phyloP scores from a whole-genome alignment of 768 basidiomycete genomes.

The Auricularia sp. region DNA sequence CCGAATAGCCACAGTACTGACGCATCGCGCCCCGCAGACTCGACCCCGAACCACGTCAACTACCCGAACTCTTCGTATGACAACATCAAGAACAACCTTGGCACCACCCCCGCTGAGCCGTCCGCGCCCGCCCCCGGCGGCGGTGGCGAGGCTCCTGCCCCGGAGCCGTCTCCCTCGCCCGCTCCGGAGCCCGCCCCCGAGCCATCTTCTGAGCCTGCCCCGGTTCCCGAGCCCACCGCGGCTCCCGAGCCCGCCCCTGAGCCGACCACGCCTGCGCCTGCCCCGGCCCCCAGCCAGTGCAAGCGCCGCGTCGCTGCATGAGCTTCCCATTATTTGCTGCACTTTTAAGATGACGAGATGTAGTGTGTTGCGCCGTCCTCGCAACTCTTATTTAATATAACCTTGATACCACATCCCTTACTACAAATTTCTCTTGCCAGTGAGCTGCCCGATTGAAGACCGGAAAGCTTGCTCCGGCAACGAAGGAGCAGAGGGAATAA shows the following conservation, averaged over 20 bases:
- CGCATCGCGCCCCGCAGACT: not conserved
- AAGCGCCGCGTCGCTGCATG: not conserved
- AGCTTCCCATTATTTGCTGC: not conserved
- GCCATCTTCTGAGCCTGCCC: not conserved
- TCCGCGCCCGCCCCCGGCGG: not conserved
- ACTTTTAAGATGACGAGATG: not conserved
- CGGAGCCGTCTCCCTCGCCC: not conserved
- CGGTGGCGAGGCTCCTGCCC: not conserved
- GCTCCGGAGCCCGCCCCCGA: not conserved
- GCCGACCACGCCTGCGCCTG: not conserved
- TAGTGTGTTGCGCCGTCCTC: not conserved
- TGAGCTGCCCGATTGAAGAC: not conserved
- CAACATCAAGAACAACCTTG: constrained; percentile 32
- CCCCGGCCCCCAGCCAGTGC: not conserved
- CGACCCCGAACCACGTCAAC: constrained; percentile 21
- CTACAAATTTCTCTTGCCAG: not conserved
- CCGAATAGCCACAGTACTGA: not conserved
- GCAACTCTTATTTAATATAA: not conserved
- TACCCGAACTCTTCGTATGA: constrained; percentile 63
- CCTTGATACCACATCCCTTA: not conserved
- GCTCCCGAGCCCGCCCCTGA: not conserved
- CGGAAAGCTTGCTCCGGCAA: too few relatives aligned
- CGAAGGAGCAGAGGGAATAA: too few relatives aligned
- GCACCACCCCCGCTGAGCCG: not conserved
- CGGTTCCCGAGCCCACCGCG: not conserved